phyloP scores from a whole-genome alignment of 768 basidiomycete species.

The Cystoderma amianthinum region DNA sequence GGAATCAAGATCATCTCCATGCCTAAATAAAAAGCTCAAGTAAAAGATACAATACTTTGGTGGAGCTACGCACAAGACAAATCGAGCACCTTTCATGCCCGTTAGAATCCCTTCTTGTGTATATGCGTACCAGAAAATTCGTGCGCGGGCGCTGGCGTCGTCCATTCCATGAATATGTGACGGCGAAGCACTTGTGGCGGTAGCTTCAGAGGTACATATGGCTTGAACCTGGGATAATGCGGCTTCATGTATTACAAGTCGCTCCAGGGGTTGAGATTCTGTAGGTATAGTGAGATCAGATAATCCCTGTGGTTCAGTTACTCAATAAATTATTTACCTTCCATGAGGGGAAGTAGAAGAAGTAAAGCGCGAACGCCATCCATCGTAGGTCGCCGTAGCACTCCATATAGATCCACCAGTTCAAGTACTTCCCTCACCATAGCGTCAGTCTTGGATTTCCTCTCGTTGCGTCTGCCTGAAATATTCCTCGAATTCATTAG shows the following conservation, averaged over 20 bases:
- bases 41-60: neutral
- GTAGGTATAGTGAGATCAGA: conserved; percentile 7
- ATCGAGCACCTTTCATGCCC: conserved; percentile 78
- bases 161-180: conserved; percentile 45
- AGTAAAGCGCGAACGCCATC: conserved; percentile 81
- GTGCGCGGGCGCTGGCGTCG: conserved; percentile 59
- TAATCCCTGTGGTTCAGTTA: neutral
- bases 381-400: conserved; percentile 78
- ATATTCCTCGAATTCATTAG: conserved; percentile 10
- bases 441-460: conserved; percentile 49
- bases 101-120: conserved; percentile 80
- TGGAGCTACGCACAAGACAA: conserved; percentile 55
- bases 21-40: conserved; percentile 29
- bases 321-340: conserved; percentile 45
- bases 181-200: conserved; percentile 16
- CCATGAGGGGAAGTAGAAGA: conserved; percentile 75
- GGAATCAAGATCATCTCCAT: conserved; percentile 66
- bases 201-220: conserved; percentile 53
- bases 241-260: conserved; percentile 69
- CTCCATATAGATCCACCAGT: conserved; percentile 72
- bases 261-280: conserved; percentile 42
- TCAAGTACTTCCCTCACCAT: conserved; percentile 75
- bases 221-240: conserved; percentile 78
- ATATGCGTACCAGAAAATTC: conserved; percentile 88
- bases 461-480: conserved; percentile 29